phyloP scores from a whole-genome alignment of 768 basidiomycete genomes.

The Pleurotus tuber-regium region DNA sequence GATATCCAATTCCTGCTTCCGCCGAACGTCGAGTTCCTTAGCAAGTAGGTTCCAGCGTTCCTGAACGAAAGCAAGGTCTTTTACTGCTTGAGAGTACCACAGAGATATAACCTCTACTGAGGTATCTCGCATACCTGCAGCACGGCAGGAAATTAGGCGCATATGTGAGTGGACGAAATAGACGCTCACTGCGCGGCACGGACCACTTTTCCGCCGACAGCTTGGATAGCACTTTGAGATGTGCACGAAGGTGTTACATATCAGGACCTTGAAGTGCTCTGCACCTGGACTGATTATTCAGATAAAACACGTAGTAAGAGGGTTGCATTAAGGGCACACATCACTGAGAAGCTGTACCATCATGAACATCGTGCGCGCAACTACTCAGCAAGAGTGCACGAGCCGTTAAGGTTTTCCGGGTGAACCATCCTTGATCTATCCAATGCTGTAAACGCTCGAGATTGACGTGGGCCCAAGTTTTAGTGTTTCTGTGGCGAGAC shows the following conservation, averaged over 20 bases:
- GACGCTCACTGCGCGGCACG: no score
- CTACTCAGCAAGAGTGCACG: conserved; percentile 81
- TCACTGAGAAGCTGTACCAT: conserved; percentile 90
- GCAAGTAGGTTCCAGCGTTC: conserved; percentile 70
- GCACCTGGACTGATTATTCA: conserved; percentile 47
- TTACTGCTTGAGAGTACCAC: conserved; percentile 50
- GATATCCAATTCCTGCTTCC: conserved; percentile 37
- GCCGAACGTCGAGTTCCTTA: conserved; percentile 58
- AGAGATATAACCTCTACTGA: conserved; percentile 75
- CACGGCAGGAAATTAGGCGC: no score
- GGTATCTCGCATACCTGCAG: conserved; percentile 75
- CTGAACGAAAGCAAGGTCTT: conserved; percentile 54
- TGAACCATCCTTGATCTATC: conserved; percentile 81
- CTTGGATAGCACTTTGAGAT: conserved; percentile 80
- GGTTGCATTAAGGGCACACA: conserved; percentile 38
- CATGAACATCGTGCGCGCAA: conserved; percentile 83
- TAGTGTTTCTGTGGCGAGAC: conserved; percentile 71
- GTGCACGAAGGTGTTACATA: conserved; percentile 83
- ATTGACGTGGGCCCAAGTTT: conserved; percentile 80
- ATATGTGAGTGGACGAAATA: no score
- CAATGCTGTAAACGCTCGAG: conserved; percentile 87
- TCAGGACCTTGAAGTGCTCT: conserved; percentile 59
- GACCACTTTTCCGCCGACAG: conserved; percentile 75
- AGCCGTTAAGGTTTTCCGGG: conserved; percentile 82
- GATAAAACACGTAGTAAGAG: not conserved